Base-by-base conservation (phyloP, 2,329 filamentous ascomycete species). In the Aspergillus sp. region DNA sequence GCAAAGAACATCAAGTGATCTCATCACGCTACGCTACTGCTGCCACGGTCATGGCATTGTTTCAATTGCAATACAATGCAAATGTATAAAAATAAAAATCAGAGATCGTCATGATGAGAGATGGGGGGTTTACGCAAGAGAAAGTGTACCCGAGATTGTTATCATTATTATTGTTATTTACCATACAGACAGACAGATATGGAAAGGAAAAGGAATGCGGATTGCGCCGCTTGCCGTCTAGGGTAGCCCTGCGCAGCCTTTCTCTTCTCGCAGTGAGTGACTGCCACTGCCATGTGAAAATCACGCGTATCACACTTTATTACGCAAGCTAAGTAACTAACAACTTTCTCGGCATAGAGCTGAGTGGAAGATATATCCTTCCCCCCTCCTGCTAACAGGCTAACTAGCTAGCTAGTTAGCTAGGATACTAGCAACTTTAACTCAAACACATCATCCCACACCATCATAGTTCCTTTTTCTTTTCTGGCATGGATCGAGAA, bases 1-100 rank as follows among this genome's bases (percentile, higher is more conserved):
- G 47, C 47, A 63, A 58, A 3, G 57, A 30, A 39, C 12, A 55
- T 53, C 53, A 60, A 62, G 39, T 55, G 59, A 67, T 64, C 61
- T 41, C 12, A 25, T 41, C 39, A 43, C 38, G 47, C 23, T 47
- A 28, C 21, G 47, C 23, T 48, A n/a, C 21, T 19, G 28, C 12
- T 5, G 15, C 23, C 3, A 21, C 10, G 58, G 48, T 41, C 51
- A 61, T 57, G 57, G 59, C 10, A 36, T 5, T 36, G 12, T 36
- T 13, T 36, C 32, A 36, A 13, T 36, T 32, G 12, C 12, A 36
- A 36, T 36, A 12, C 30, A 6, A 36, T 36, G 32, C 30, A 6
- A 36, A 36, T 13, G 32, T 6, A 36, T 13, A 36, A 5, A 2
- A 36, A 15, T 15, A 36, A 36, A 13, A 36, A 47, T 50, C 50